Conservation (phyloP, 2,329 filamentous ascomycete species). For the Dothidotthia symphoricarpi region DNA sequence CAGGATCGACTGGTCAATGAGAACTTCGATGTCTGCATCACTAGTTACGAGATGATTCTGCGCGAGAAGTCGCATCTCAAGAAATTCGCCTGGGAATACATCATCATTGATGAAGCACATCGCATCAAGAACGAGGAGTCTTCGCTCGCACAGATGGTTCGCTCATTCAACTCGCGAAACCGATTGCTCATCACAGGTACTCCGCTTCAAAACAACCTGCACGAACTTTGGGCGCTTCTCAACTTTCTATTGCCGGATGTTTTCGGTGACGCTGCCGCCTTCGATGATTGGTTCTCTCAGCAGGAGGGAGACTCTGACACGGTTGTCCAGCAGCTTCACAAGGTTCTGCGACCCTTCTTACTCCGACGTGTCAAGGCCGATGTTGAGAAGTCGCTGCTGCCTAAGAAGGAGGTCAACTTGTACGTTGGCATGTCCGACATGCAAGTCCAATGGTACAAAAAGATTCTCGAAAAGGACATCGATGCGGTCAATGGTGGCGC, state of each 20-base stretch:
- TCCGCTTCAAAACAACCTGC: constrained; percentile 94
- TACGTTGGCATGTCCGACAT: constrained; percentile 99
- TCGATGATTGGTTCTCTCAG: constrained; percentile 96
- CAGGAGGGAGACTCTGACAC: constrained; percentile 90
- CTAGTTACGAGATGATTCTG: constrained; percentile 98
- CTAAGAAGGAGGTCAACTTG: constrained; percentile 95
- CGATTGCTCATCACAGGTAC: constrained; percentile 94
- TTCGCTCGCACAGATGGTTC: constrained; percentile 92
- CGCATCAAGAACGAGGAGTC: constrained; percentile 99
- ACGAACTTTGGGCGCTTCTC: constrained; percentile 94
- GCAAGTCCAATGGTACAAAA: constrained; percentile 99
- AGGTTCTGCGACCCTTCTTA: constrained; percentile 87
- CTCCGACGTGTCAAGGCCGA: constrained; percentile 95
- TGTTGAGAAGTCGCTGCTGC: constrained; percentile 94
- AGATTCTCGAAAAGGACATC: constrained; percentile 98
- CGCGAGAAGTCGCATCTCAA: constrained; percentile 91
- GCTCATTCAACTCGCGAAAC: constrained; percentile 93
- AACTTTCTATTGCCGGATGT: constrained; percentile 98
- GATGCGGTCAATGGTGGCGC: constrained; percentile 96
- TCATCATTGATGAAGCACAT: constrained; percentile 97
- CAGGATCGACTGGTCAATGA: constrained; percentile 88
- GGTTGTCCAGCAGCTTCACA: constrained; percentile 92
- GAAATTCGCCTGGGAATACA: constrained; percentile 99
- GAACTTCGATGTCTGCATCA: constrained; percentile 96
- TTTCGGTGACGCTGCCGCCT: constrained; percentile 93